phyloP scores from a whole-genome alignment of 78 protist species.

The Isochrysis galbana region DNA sequence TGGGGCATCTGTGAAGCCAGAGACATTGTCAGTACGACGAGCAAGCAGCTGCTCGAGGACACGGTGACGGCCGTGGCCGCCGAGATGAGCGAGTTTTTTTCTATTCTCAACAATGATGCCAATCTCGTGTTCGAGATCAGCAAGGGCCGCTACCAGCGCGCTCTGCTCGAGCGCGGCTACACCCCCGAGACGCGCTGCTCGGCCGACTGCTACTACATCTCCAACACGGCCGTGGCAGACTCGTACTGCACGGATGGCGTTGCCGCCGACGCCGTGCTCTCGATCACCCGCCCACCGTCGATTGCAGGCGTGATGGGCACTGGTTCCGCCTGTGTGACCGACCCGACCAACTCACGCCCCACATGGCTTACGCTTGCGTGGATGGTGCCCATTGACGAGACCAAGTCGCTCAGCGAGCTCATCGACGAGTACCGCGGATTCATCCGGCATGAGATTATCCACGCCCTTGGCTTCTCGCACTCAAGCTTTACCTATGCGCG shows the following conservation, averaged over 20 bases:
- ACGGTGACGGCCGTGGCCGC: not conserved
- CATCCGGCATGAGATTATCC: not conserved
- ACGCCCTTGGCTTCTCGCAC: slow-evolving; percentile 1
- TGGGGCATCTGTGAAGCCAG: not conserved
- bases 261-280: not conserved
- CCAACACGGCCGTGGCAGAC: not conserved
- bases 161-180: not conserved
- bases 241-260: not conserved
- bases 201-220: not conserved
- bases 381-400: not conserved
- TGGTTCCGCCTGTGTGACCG: not conserved
- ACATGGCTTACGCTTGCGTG: not conserved
- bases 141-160: not conserved
- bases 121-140: not conserved
- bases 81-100: not conserved
- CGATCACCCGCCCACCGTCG: not conserved
- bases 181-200: not conserved
- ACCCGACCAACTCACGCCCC: not conserved
- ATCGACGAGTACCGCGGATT: not conserved
- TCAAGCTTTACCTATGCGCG: not conserved
- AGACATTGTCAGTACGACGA: not conserved
- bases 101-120: not conserved
- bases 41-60: not conserved
- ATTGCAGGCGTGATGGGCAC: not conserved
- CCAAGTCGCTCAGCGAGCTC: not conserved